Conservation (phyloP, 345 rosid genomes). For the Sonneratia alba region DNA sequence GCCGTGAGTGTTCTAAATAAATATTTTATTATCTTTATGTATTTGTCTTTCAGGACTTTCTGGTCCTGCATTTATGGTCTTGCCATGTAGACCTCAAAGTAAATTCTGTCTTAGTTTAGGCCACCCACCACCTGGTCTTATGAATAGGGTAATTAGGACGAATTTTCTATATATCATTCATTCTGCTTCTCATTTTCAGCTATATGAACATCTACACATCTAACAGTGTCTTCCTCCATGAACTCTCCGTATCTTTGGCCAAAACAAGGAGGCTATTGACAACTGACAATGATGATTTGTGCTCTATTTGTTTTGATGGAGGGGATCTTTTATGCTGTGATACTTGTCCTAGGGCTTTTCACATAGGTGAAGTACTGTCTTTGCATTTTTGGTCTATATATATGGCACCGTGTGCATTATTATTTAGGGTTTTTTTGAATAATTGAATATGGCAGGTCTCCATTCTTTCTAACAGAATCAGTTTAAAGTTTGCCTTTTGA, state of each 20-base stretch:
- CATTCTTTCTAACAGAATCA: neutral
- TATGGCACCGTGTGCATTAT: neutral
- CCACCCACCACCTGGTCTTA: neutral
- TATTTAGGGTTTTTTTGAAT: neutral
- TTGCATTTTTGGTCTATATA: neutral
- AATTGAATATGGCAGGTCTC: neutral
- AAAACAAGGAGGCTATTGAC: constrained; percentile 43
- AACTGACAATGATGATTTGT: constrained; percentile 75
- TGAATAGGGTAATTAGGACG: neutral
- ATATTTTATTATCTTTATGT: neutral
- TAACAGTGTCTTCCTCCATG: constrained; percentile 96
- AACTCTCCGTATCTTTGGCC: constrained; percentile 55
- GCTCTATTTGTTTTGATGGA: constrained; percentile 75
- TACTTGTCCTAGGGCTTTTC: constrained; percentile 92
- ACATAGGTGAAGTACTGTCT: constrained; percentile 41
- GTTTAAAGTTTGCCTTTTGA: neutral
- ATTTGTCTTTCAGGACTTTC: neutral
- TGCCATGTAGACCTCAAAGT: too few relatives aligned
- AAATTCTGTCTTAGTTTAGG: neutral
- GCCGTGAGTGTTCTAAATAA: constrained; percentile 50
- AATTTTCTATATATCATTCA: neutral
- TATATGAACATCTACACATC: constrained; percentile 89
- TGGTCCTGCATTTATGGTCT: neutral
- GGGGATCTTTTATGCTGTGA: constrained; percentile 89
- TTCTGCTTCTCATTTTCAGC: constrained; percentile 30